Evolutionary conservation across 441 rosid species (phyloP).

Genomic region (Brassica balearica): DNA sequence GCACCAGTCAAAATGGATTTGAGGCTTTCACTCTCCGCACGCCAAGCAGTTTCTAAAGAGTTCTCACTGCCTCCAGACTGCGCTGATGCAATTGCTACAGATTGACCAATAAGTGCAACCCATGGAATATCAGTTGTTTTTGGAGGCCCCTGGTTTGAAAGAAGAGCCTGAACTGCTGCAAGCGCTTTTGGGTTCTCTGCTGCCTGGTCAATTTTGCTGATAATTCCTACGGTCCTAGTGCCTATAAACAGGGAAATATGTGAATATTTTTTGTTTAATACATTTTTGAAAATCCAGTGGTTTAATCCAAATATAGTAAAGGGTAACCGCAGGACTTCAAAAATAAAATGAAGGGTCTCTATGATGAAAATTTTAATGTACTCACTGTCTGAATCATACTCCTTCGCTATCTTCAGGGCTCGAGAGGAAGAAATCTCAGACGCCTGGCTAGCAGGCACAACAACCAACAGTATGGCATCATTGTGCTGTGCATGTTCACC

Average conservation of each 20-base stretch:
- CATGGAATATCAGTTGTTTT: conserved; percentile 73
- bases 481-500: conserved; percentile 68
- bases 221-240: conserved; percentile 74
- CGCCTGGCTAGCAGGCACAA: conserved; percentile 71
- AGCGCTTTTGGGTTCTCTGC: conserved; percentile 68
- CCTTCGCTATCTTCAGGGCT: conserved; percentile 70
- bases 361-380: conserved; percentile 4
- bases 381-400: conserved; percentile 66
- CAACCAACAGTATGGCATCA: conserved; percentile 68
- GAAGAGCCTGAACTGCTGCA: conserved; percentile 69
- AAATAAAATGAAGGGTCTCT: conserved; percentile 19
- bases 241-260: conserved; percentile 46
- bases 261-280: not conserved
- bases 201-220: conserved; percentile 80
- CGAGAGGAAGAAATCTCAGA: conserved; percentile 74
- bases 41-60: conserved; percentile 83
- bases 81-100: conserved; percentile 71
- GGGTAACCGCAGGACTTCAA: conserved; percentile 8
- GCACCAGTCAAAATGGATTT: conserved; percentile 75
- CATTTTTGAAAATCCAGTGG: not conserved
- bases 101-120: conserved; percentile 81
- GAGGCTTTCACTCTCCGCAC: conserved; percentile 76
- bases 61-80: conserved; percentile 75
- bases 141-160: conserved; percentile 69
- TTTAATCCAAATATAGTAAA: conserved; percentile 18